Conservation (phyloP, 108 stramenopile species). For the Cyclostephanos invisitatus region DNA sequence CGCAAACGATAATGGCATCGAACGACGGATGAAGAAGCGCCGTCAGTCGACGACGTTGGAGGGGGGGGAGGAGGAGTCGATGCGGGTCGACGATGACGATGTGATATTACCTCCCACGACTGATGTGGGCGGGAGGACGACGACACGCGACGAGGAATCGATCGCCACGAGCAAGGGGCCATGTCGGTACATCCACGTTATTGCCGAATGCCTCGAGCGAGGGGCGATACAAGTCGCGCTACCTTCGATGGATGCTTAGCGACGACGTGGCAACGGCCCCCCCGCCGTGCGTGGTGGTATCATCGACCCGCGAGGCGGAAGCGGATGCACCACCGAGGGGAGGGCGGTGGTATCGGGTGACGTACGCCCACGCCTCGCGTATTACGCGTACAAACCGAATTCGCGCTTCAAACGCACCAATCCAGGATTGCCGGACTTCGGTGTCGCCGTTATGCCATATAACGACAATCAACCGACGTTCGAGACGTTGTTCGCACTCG, state of each 20-base stretch:
- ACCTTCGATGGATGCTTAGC: conserved; percentile 9
- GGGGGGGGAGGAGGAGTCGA: background rate
- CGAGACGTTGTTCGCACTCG: conserved; percentile 28
- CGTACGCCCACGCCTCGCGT: conserved; percentile 43
- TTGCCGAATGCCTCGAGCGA: background rate
- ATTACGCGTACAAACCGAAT: conserved; percentile 77
- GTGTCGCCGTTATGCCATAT: conserved; percentile 63
- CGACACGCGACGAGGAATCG: background rate
- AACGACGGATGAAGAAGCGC: background rate
- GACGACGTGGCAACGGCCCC: conserved; percentile 51
- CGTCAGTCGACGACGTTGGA: conserved; percentile 4
- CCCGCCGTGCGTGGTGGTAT: conserved; percentile 46
- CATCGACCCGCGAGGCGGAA: background rate
- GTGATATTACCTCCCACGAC: background rate
- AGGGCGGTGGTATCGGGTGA: background rate
- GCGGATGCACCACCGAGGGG: too few relatives aligned
- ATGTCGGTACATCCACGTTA: too few relatives aligned
- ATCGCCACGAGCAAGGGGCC: too few relatives aligned
- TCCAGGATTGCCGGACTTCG: conserved; percentile 81
- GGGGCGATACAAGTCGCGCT: background rate
- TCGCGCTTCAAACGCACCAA: conserved; percentile 61
- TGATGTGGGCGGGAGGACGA: background rate
- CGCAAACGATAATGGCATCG: background rate
- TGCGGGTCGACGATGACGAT: background rate
- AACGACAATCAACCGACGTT: conserved; percentile 37